phyloP scores from a whole-genome alignment of 2,329 filamentous ascomycete species.

The Penicillium glabrum region DNA sequence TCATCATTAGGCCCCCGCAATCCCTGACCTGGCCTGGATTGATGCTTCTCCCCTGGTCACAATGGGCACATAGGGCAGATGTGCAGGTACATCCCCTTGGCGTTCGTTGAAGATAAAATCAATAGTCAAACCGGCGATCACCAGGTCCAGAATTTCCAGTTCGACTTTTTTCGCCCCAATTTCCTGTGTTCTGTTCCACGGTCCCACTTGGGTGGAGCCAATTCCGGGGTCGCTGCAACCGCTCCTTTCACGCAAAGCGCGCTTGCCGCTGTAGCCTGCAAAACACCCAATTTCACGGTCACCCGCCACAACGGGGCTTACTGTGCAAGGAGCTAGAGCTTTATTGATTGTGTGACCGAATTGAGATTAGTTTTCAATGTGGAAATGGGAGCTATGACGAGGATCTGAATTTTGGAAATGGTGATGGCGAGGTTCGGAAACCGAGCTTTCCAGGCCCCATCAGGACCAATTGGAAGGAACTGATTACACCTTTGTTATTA shows the following conservation, averaged over 20 bases:
- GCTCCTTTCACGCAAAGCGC: conserved; percentile 38
- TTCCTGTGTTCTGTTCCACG: conserved; percentile 8
- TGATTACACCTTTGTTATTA: background rate
- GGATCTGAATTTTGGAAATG: no score
- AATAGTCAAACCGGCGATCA: conserved; percentile 10
- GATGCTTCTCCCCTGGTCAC: background rate
- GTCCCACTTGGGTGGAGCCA: conserved; percentile 11
- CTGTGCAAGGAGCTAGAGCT: background rate
- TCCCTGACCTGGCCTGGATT: background rate
- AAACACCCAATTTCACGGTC: background rate
- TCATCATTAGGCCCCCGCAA: background rate
- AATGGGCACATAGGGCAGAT: conserved; percentile 5
- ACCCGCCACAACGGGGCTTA: background rate
- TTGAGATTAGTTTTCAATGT: background rate
- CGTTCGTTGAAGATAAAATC: background rate
- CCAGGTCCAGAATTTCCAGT: conserved; percentile 6
- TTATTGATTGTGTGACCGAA: background rate
- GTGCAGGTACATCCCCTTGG: conserved; percentile 5
- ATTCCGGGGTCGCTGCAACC: conserved; percentile 37
- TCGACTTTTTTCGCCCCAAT: background rate
- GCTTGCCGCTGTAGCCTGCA: conserved; percentile 33
- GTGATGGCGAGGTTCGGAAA: no score
- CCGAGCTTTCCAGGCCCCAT: background rate
- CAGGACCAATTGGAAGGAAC: background rate
- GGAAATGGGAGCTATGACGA: no score